A percentile compares a stretch with the other conserved stretches of the same genome.
Conservation (phyloP, 129 eudicot species). For the Flaveria brownii region DNA sequence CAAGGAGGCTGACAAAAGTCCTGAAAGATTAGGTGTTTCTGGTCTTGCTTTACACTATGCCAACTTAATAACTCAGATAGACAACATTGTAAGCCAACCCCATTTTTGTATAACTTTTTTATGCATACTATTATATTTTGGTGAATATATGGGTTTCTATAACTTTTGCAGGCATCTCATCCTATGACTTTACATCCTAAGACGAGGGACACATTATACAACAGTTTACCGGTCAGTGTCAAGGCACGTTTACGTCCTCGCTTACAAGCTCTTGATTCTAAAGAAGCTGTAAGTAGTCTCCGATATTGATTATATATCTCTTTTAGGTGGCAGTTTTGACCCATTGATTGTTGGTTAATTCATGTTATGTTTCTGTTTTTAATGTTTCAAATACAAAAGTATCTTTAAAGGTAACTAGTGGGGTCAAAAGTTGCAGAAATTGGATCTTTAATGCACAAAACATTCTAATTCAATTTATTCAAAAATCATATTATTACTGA, state of each 20-base stretch:
- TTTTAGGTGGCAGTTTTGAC: neutral
- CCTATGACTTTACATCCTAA: constrained; percentile 84
- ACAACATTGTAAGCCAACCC: constrained; percentile 64
- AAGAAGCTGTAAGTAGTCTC: constrained; percentile 60
- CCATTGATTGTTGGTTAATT: neutral
- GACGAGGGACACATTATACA: constrained; percentile 73
- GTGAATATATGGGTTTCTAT: neutral
- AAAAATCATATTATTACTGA: neutral
- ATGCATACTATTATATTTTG: neutral
- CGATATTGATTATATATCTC: no score
- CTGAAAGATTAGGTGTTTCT: constrained; percentile 75
- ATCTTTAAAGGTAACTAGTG: neutral
- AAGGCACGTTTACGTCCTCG: constrained; percentile 62
- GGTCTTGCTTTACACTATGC: constrained; percentile 99
- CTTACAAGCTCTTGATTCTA: constrained; percentile 46
- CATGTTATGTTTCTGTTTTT: neutral
- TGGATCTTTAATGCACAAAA: neutral
- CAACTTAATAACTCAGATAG: constrained; percentile 83
- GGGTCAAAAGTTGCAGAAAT: neutral
- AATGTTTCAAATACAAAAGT: neutral
- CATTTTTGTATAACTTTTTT: neutral
- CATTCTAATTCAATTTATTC: neutral
- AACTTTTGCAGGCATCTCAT: constrained; percentile 65
- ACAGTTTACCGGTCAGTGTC: constrained; percentile 66
- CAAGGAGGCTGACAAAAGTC: constrained; percentile 40